These are phyloP conservation scores for Rhizopogon sp. DNA, from an alignment of 768 basidiomycete species.

Conservation along the genomic window DNA sequence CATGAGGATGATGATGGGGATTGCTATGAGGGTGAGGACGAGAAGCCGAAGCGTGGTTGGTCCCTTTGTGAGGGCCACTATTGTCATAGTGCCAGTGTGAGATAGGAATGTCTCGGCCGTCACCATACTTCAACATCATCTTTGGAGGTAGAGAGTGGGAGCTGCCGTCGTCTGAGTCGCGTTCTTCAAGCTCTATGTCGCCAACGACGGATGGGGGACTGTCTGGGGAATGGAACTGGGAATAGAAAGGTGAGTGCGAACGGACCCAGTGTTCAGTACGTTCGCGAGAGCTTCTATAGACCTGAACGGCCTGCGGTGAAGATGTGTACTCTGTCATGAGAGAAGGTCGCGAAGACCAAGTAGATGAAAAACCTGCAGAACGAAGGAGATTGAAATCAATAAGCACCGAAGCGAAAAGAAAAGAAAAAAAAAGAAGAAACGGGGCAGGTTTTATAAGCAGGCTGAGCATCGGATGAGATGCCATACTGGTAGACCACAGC, in stretches of 20 bases:
- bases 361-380: neutral
- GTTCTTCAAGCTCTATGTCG: slow-evolving; percentile 33
- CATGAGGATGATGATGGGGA: slow-evolving; percentile 28
- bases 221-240: slow-evolving; percentile 53
- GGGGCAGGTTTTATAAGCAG: slow-evolving; percentile 18
- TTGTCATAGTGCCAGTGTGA: slow-evolving; percentile 35
- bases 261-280: slow-evolving; percentile 65
- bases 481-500: neutral
- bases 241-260: slow-evolving; percentile 30
- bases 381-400: neutral
- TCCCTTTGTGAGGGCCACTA: slow-evolving; percentile 12
- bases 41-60: slow-evolving; percentile 20
- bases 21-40: slow-evolving; percentile 19
- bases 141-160: slow-evolving; percentile 54
- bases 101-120: slow-evolving; percentile 65
- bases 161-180: slow-evolving; percentile 38
- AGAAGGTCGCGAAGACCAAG: neutral
- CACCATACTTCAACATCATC: slow-evolving; percentile 65
- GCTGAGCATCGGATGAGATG: slow-evolving; percentile 1
- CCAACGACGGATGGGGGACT: slow-evolving; percentile 42
- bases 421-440: slow-evolving; percentile 6
- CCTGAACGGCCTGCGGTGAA: slow-evolving; percentile 52
- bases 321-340: slow-evolving; percentile 63
- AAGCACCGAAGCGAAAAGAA: slow-evolving; percentile 3
- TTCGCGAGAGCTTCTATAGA: slow-evolving; percentile 54